Percentiles rank a stretch among this genome's conserved stretches.
These are phyloP conservation scores for Cymbopogon flexuosus DNA, from an alignment of 202 grass and related monocot species.

Conservation along the genomic window DNA sequence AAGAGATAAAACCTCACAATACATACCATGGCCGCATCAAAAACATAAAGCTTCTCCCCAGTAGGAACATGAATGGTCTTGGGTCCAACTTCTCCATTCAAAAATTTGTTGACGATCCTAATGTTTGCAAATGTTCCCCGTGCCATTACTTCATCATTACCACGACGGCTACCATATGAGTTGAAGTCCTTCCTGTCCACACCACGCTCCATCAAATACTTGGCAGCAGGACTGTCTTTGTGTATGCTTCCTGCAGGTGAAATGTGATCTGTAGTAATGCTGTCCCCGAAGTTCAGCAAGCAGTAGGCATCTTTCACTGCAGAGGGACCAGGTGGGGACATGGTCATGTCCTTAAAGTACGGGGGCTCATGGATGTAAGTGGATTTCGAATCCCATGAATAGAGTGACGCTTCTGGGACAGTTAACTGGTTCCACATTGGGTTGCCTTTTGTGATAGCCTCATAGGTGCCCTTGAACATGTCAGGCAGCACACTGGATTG, in stretches of 20 bases:
- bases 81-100: conserved; percentile 79
- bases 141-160: conserved; percentile 93
- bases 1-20: neutral
- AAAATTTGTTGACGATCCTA: conserved; percentile 85
- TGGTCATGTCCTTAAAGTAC: conserved; percentile 90
- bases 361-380: conserved; percentile 96
- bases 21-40: conserved; percentile 77
- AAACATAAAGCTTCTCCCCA: conserved; percentile 88
- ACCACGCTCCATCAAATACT: conserved; percentile 81
- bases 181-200: conserved; percentile 87
- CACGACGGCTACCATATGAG: conserved; percentile 85
- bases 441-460: conserved; percentile 92
- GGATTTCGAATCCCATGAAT: conserved; percentile 78
- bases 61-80: conserved; percentile 84
- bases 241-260: conserved; percentile 90
- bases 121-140: conserved; percentile 97
- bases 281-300: conserved; percentile 83
- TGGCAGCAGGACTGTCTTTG: conserved; percentile 85
- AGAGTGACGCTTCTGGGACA: conserved; percentile 62
- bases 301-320: conserved; percentile 85
- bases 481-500: conserved; percentile 82
- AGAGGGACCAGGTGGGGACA: conserved; percentile 73
- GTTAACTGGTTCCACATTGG: conserved; percentile 87
- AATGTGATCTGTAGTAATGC: conserved; percentile 95
- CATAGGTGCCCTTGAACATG: conserved; percentile 94